These are phyloP conservation scores for Leccinum imitatum DNA, from an alignment of 768 basidiomycete species.

Conservation along the genomic window DNA sequence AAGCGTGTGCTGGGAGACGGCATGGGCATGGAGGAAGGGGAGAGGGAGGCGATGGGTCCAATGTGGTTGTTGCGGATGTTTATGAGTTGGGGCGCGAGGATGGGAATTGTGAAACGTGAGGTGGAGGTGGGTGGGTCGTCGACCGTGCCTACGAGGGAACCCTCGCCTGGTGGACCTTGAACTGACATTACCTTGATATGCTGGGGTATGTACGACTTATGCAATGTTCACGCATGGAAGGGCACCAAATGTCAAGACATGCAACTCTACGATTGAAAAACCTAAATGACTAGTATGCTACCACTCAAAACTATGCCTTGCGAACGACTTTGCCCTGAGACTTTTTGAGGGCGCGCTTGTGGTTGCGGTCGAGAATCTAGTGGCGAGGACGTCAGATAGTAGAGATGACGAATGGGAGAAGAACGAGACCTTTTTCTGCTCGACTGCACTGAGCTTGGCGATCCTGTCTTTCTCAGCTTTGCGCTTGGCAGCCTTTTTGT, in stretches of 20 bases:
- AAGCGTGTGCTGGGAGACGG: slow-evolving; percentile 14
- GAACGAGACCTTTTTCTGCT: slow-evolving; percentile 72
- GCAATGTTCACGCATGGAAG: slow-evolving; percentile 16
- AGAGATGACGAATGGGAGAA: not conserved
- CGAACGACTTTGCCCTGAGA: slow-evolving; percentile 60
- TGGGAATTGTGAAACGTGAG: slow-evolving; percentile 43
- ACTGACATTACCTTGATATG: slow-evolving; percentile 8
- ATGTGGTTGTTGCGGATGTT: slow-evolving; percentile 79
- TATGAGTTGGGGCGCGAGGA: slow-evolving; percentile 71
- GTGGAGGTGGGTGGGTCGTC: slow-evolving; percentile 18
- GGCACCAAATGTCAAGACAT: not conserved
- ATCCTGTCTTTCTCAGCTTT: slow-evolving; percentile 72
- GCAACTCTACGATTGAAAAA: slow-evolving; percentile 15
- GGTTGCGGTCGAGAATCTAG: slow-evolving; percentile 72
- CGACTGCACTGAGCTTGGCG: slow-evolving; percentile 69
- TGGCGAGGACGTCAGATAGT: slow-evolving; percentile 2
- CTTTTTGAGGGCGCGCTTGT: slow-evolving; percentile 69
- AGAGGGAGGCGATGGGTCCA: slow-evolving; percentile 60
- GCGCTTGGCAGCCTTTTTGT: slow-evolving; percentile 70
- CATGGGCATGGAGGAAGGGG: slow-evolving; percentile 37
- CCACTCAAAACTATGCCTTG: slow-evolving; percentile 19
- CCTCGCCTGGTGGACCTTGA: slow-evolving; percentile 23
- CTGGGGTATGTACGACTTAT: not conserved
- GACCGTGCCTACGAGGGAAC: slow-evolving; percentile 14
- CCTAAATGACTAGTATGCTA: slow-evolving; percentile 2